A percentile compares a stretch with the other conserved stretches of the same genome.
Conservation (phyloP, 2,329 filamentous ascomycete species). For the Exophiala sp. region DNA sequence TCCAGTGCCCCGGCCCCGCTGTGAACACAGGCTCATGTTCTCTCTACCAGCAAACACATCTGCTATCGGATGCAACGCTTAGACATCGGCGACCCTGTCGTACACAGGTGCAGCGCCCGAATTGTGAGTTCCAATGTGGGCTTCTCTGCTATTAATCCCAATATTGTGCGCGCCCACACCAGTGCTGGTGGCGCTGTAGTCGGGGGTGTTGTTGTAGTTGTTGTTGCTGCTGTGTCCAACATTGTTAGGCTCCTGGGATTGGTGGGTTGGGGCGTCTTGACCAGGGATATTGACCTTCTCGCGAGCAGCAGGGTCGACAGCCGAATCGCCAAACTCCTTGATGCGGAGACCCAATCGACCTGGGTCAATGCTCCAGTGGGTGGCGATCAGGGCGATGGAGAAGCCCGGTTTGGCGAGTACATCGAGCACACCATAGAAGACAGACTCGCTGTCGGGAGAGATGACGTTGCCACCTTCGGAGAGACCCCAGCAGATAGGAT, state of each 20-base stretch:
- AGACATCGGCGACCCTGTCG: background rate
- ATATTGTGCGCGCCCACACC: background rate
- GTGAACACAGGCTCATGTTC: too few species aligned
- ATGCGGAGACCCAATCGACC: background rate
- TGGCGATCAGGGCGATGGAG: background rate
- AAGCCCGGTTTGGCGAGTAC: background rate
- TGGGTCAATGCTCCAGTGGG: background rate
- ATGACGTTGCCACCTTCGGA: conserved; percentile 64
- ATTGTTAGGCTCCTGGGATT: background rate
- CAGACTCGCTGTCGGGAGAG: conserved; percentile 48
- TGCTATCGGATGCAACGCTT: background rate
- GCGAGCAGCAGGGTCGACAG: background rate
- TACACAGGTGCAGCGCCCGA: background rate
- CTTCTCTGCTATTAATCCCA: background rate
- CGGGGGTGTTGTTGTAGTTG: too few species aligned
- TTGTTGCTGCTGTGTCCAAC: background rate
- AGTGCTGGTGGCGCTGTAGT: too few species aligned
- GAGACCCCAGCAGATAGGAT: conserved; percentile 63
- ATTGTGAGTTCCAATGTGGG: background rate
- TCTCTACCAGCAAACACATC: too few species aligned
- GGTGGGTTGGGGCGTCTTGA: background rate
- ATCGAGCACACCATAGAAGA: background rate
- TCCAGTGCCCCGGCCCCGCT: too few species aligned
- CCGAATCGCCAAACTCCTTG: background rate
- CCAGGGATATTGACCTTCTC: background rate